Percentiles rank a stretch among this genome's conserved stretches.
These are phyloP conservation scores for Xylaria sp. DNA, from an alignment of 2,329 filamentous ascomycete genomes.

Conservation along the genomic window DNA sequence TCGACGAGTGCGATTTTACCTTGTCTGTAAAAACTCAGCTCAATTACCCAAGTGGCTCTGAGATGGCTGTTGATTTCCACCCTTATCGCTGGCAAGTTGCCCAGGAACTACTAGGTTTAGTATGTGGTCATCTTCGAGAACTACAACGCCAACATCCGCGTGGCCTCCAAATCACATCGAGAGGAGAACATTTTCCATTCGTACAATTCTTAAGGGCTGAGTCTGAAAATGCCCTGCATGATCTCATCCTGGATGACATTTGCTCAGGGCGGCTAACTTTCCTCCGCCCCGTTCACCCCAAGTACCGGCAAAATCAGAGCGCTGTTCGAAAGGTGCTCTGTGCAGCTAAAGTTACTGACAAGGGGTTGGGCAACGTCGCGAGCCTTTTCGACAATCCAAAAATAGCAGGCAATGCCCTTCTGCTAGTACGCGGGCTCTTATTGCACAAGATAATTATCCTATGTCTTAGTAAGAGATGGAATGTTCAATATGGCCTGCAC, in stretches of 20 bases:
- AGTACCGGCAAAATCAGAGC: constrained; percentile 5
- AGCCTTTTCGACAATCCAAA: constrained; percentile 50
- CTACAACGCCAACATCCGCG: constrained; percentile 54
- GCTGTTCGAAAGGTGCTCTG: constrained; percentile 43
- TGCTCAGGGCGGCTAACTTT: constrained; percentile 48
- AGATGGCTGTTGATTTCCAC: constrained; percentile 62
- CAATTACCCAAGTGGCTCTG: constrained; percentile 65
- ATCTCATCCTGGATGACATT: constrained; percentile 56
- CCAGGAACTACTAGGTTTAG: constrained; percentile 55
- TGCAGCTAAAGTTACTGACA: constrained; percentile 38
- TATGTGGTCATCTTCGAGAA: constrained; percentile 52
- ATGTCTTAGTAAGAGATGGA: constrained; percentile 71
- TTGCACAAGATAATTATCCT: constrained; percentile 68
- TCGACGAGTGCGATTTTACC: constrained; percentile 72
- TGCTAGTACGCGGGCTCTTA: constrained; percentile 72
- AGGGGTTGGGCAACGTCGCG: constrained; percentile 36
- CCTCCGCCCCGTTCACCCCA: constrained; percentile 36
- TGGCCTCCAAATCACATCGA: constrained; percentile 57
- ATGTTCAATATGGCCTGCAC: constrained; percentile 72
- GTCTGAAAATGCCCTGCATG: constrained; percentile 58
- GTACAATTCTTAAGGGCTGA: constrained; percentile 64
- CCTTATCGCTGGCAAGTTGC: constrained; percentile 63
- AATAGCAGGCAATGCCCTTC: constrained; percentile 52
- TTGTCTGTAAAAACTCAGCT: constrained; percentile 65
- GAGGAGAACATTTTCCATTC: constrained; percentile 62